Base-by-base conservation (phyloP, 2,329 filamentous ascomycete genomes). In the Ophiostoma triangulosporum region DNA sequence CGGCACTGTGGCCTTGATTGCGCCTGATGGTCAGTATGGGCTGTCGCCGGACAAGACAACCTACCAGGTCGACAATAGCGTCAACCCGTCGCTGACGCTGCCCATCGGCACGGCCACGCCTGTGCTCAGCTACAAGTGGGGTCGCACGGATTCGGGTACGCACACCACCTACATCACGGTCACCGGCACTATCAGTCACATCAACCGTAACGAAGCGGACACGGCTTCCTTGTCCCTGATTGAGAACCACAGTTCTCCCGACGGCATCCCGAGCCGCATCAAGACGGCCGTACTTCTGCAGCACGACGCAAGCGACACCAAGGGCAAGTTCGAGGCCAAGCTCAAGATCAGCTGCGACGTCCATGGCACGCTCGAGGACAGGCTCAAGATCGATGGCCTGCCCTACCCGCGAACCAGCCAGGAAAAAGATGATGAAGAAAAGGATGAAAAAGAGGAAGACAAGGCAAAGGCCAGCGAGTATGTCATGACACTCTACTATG, bases 281-380 rank as follows among this genome's bases (percentile, higher is more conserved):
- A 35, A 48, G 27, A 50, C 52, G 6, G 52, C 52, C 6, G 36
- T 54, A 4, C 52, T 54, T 4, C 22, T 54, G 35, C 38, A 50
- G 35, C 45, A 46, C 9, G 52, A 49, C 33, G 33, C 35, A 17
- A 29, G 20, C 33, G 24, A 35, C 17, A 17, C 33, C 24, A 43
- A 22, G 12, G 48, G 52, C 46, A 46, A 48, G 17, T 53, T 53
- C 52, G 8, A 53, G 46, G 45, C 45, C 1, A 4, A 24, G 35
- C 52, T 54, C 15, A 33, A 29, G 12, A 54, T 54, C 22, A 40
- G 35, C 20, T 35, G 52, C 20, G 35, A 45, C 4, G 46, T 54
- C 9, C 35, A 50, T 24, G 48, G 46, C 1, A 27, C 43, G 6
- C 3, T 33, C 7, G 17, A 17, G n/a, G 52, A 53, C 35, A 33